These are phyloP conservation scores for Wickerhamiella hasegawae DNA, from an alignment of 805 yeast species.

Conservation along the genomic window DNA sequence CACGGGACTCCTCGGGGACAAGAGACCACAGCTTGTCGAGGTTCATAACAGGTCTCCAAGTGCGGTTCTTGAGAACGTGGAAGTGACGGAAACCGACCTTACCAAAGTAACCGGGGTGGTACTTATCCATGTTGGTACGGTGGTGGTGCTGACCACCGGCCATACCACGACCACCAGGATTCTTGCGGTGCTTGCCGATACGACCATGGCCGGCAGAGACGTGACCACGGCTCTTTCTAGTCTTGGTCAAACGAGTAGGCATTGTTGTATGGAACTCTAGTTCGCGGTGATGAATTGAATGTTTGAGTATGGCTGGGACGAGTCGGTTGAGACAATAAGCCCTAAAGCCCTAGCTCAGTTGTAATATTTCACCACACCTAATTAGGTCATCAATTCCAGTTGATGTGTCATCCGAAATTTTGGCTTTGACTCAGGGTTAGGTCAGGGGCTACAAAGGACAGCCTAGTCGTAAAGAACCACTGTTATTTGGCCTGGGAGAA, in stretches of 20 bases:
- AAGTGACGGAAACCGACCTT: constrained; percentile 99
- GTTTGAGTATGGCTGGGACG: no score
- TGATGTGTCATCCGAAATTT: no score
- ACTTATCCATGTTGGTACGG: constrained; percentile 99
- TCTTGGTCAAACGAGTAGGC: constrained; percentile 99
- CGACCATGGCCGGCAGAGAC: constrained; percentile 99
- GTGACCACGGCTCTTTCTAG: constrained; percentile 99
- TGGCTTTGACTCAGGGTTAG: no score
- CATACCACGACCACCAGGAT: constrained; percentile 99
- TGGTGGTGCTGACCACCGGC: constrained; percentile 99
- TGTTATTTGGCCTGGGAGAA: no score
- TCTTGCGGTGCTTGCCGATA: constrained; percentile 99
- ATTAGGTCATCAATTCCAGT: no score
- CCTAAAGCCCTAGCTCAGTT: no score
- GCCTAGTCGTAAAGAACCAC: no score
- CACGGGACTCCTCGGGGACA: constrained; percentile 86
- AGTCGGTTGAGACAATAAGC: no score
- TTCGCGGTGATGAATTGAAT: no score
- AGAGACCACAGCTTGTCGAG: constrained; percentile 97
- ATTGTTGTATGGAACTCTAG: constrained; percentile 23
- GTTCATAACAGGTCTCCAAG: constrained; percentile 98
- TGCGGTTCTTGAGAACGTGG: constrained; percentile 88
- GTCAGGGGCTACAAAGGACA: no score
- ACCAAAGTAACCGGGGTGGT: constrained; percentile 99
- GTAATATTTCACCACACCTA: no score